Percentiles rank a stretch among this genome's conserved stretches.
Conservation (phyloP, 1,139 yeast genomes). For the Chernovozyma sophiae-reginae region DNA sequence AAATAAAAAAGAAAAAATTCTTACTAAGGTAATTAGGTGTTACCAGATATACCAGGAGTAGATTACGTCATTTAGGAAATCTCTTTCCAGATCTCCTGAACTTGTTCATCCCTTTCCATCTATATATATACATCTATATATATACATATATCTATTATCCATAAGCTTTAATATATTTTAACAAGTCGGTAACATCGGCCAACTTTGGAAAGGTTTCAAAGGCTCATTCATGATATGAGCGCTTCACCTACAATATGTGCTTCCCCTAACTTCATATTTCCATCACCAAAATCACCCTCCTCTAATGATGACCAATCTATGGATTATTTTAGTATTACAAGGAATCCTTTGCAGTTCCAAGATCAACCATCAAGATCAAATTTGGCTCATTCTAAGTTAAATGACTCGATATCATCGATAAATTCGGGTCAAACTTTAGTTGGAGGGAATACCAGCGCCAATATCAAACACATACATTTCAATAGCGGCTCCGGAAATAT, state of each 20-base stretch:
- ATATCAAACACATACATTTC: background rate
- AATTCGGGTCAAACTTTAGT: constrained; percentile 18
- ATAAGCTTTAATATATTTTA: no score
- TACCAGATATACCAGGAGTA: no score
- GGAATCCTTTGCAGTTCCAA: background rate
- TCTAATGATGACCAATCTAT: constrained; percentile 1
- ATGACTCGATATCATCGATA: constrained; percentile 17
- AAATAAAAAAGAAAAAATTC: no score
- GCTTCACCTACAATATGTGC: constrained; percentile 16
- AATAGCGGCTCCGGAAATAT: background rate
- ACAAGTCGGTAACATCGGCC: no score
- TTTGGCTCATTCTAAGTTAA: constrained; percentile 9
- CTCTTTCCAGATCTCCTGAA: no score
- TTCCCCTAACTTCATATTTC: constrained; percentile 15
- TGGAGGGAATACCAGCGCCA: background rate
- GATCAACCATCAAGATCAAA: constrained; percentile 1
- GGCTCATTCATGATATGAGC: no score
- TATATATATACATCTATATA: no score
- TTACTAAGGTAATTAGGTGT: no score
- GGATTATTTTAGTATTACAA: constrained; percentile 8
- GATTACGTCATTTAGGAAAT: no score
- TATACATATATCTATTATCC: no score
- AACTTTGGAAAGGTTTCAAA: no score
- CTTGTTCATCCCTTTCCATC: no score
- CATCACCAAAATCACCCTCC: constrained; percentile 5